Evolutionary conservation across 73 alveolate genomes (phyloP), one percentile per base, ranked within the genome.

Genomic region (Uronychia setigera): DNA sequence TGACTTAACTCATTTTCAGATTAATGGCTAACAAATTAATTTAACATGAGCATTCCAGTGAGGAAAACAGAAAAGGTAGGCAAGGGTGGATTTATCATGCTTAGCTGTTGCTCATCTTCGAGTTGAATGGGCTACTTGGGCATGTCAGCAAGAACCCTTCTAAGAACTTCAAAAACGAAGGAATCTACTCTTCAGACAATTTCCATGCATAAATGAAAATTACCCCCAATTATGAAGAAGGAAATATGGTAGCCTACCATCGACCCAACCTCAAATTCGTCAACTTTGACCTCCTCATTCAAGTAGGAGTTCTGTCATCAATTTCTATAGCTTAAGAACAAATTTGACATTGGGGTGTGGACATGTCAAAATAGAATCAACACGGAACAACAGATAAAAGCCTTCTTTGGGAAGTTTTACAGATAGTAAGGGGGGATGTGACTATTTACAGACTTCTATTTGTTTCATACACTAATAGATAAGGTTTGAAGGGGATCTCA

Each of bases 341-440:
- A 46, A 19, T 46, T 46, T 27, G 91, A 88, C 77, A 35, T 88
- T 11, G 94, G 85, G 26, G 91, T 88, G n/a, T 88, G 94, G 94
- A 32, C 89, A 0, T 77, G 85, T 33, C 60, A 77, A 28, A 60
- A 35, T 28, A 83, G 80, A 78, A 91, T 80, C 30, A 83, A 88
- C 34, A 83, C 94, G 28, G 82, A 88, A 34, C 28, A 5, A 31
- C 74, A 75, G 60, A 58, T 88, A 0, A 80, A 88, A 60, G 85
- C 79, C 19, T 81, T 88, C 78, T 88, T 88, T 34, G 94, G 94
- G 31, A 76, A 77, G 31, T 82, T 74, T 33, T 79, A 1, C 58
- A 29, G 78, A n/a, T 86, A 83, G 88, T 82, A 82, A 60, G 28
- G 31, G n/a, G 0, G 0, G 27, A 9, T 26, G 14, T 60, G 1